These are phyloP conservation scores for Lobulomyces angularis DNA, from an alignment of 192 early-diverging fungal species.

Conservation along the genomic window DNA sequence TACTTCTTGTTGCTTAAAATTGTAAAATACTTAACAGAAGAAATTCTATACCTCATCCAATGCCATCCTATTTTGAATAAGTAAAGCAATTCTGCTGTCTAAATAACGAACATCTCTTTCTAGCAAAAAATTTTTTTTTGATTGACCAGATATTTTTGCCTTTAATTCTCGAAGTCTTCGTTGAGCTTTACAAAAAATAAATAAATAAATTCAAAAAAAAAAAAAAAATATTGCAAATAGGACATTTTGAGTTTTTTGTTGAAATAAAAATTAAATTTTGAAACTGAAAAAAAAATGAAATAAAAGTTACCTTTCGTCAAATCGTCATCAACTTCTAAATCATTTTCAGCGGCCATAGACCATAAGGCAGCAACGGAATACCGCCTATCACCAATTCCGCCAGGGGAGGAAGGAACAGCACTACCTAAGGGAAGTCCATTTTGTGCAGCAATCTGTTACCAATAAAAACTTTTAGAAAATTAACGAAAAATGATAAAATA, in stretches of 20 bases:
- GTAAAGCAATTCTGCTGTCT: conserved; percentile 77
- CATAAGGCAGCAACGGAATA: conserved; percentile 38
- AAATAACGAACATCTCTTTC: conserved; percentile 87
- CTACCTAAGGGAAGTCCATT: too few relatives aligned
- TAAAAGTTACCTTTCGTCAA: conserved; percentile 61
- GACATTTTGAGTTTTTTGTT: too few relatives aligned
- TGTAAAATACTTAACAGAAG: conserved; percentile 5
- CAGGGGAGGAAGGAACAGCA: too few relatives aligned
- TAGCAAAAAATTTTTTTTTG: conserved; percentile 87
- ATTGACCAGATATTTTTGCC: conserved; percentile 78
- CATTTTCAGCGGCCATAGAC: conserved; percentile 70
- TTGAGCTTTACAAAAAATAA: conserved; percentile 49
- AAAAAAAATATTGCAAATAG: too few relatives aligned
- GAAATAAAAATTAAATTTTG: conserved; percentile 7
- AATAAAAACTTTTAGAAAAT: too few relatives aligned
- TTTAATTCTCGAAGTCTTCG: conserved; percentile 73
- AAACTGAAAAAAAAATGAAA: conserved; percentile 7
- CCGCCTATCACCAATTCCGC: too few relatives aligned
- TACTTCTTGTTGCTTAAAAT: conserved; percentile 61
- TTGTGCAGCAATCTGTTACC: too few relatives aligned
- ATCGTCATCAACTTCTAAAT: conserved; percentile 86
- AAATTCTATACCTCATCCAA: conserved; percentile 57
- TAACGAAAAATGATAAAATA: too few relatives aligned
- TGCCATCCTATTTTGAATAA: conserved; percentile 90
- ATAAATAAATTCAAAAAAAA: too few relatives aligned